Base-by-base conservation (phyloP, 1,284 basidiomycete genomes). In the Mycena sp. region DNA sequence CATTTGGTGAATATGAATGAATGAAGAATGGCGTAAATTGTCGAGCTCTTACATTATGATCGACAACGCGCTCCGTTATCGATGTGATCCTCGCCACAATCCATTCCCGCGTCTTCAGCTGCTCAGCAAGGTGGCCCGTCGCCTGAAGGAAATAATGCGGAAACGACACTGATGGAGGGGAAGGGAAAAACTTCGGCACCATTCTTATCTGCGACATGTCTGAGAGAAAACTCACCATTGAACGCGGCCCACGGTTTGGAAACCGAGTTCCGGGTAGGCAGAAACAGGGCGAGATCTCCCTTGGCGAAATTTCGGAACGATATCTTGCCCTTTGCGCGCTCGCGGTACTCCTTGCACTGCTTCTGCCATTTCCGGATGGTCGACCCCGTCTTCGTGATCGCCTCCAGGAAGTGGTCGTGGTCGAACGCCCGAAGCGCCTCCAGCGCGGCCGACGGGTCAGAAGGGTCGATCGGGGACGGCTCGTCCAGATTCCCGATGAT, bases 231-330 rank as follows among this genome's bases (percentile, higher is more conserved):
- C 86, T 64, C 72, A 92, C 92, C 92, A 77, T 98, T 98, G 79
- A 98, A 98, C 17, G 95, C 96, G n/a, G 96, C 96, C 95, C 95
- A 98, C 0, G 94, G 93, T 74, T 95, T 95, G 40, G 92, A 90
- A 1, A 94, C 87, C 19, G 95, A 94, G 76, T 98, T 98, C 51
- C 96, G 84, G 0, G 97, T 99, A 1, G 97, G 97, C 29, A 99
- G 81, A 78, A 99, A 99, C 37, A 99, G 83, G 0, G 96, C 96
- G 53, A 99, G 81, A 79, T 99, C 96, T 14, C 95, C 95, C 74
- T 94, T 94, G 4, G 90, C 84, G 71, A 98, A 98, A 78, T 95
- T 95, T 69, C 94, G 85, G 77, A 98, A 97, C 1, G 95, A 93
- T 59, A 98, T 96, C 79, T 96, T 97, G 63, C 95, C 93, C 76